Base-by-base conservation (phyloP, 768 basidiomycete genomes). In the Crepidotus variabilis region DNA sequence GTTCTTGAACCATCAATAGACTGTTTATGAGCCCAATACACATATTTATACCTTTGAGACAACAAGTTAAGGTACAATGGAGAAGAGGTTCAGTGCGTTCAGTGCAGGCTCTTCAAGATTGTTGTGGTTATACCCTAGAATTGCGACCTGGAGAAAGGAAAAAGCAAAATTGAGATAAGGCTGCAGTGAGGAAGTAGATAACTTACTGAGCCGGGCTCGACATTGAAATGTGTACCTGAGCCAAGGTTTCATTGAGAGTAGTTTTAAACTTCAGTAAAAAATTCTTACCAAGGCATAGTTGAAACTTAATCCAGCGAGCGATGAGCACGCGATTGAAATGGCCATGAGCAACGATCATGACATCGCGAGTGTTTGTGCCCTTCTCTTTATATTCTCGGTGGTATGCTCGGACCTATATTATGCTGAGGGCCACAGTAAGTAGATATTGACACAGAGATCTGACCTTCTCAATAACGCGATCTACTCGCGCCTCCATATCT, bases 271-370 rank as follows among this genome's bases (percentile, higher is more conserved):
- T 43, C 39, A 16, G 39, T 43, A 43, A 18, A 2, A 18, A 20
- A 46, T 36, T 10, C 53, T 57, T 54, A 74, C 74, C 75, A 50
- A 72, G 67, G 52, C 57, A 59, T 20, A 69, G 59, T 2, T 62
- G 63, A 33, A 67, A 66, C 9, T 60, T 61, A 32, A 69, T 65
- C 68, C 68, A 69, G n/a, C 68, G 63, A n/a, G 66, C 61, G 34
- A 69, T 69, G 22, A 67, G 61, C 34, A 67, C 68, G 50, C 68
- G 66, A 35, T 81, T 90, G 69, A 90, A 86, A 70, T 94, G 89
- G 0, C 90, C 94, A 69, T 98, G 95, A 0, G 93, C 91, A 57
- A 98, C 84, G 64, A 98, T 88, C 57, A 95, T 79, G 9, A 94
- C 87, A 63, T 97, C 93, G 20, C 89, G 81, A 20, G 81, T 79